Base-by-base conservation (phyloP, 179 eudicot genomes). In the Vitellaria paradoxa region DNA sequence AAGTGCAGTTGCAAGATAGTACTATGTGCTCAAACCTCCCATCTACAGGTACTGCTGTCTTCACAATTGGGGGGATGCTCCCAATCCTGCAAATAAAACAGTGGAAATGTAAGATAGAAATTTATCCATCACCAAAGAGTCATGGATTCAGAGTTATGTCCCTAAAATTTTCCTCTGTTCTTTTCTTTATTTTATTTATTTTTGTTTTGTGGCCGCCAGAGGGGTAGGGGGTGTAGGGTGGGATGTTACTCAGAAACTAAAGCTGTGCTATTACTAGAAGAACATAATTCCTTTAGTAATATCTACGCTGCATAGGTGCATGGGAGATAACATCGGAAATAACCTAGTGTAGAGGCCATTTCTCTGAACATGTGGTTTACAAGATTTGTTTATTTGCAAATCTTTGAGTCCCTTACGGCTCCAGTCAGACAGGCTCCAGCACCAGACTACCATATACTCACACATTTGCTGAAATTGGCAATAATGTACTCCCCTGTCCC, bases 31-130 rank as follows among this genome's bases (percentile, higher is more conserved):
- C 99, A 79, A 96, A 96, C 82, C 99, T 89, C 67, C 97, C 97
- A 78, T 96, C 99, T 24, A 96, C 97, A 21, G 99, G 98, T 76
- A 96, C 96, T 59, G 99, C 98, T 77, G 99, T 96, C 84, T 87
- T 89, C 70, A 96, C 98, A 21, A 85, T 82, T 10, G 99, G 98
- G 23, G 91, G 86, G 49, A 89, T 79, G 82, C 85, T 89, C 52
- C 87, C 87, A 67, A 80, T 80, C 77, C 97, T 91, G 83, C 76
- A 69, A 76, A 59, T 72, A 74, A 49, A 37, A 61, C 37, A 50
- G 21, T 46, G 68, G 9, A 37, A n/a, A 64, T 61, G 14, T 66
- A 12, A 66, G 66, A 76, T n/a, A 14, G 52, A 76, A 53, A 42
- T 56, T 5, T 3, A 52, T n/a, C 23, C 20, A 37, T 55, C 9